Conservation (phyloP, 768 basidiomycete genomes). For the Leccinum obscurum region DNA sequence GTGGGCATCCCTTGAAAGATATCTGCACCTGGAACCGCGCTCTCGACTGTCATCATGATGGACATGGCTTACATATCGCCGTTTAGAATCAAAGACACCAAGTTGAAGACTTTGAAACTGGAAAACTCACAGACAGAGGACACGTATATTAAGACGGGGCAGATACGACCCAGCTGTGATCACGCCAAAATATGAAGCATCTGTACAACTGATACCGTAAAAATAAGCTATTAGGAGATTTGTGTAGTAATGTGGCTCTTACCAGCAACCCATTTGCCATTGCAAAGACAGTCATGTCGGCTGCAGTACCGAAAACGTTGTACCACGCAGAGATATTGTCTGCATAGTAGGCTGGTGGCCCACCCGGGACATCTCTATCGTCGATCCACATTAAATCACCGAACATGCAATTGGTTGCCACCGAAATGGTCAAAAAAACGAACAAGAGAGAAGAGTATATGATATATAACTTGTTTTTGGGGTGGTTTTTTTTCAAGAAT, state of each 20-base stretch:
- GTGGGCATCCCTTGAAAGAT: neutral
- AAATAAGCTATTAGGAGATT: neutral
- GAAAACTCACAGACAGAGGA: neutral
- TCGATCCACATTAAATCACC: slow-evolving; percentile 1
- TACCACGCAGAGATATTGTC: neutral
- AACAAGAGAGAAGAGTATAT: neutral
- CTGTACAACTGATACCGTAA: neutral
- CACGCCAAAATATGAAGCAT: neutral
- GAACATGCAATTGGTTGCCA: neutral
- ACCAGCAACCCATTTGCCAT: neutral
- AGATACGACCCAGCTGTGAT: neutral
- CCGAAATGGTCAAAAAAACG: neutral
- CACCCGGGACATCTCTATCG: neutral
- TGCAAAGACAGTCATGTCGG: neutral
- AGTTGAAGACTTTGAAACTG: no score
- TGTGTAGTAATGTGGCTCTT: neutral
- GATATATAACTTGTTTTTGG: neutral
- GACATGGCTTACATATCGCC: neutral
- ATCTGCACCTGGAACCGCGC: neutral
- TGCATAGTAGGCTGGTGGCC: neutral
- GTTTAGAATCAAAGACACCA: neutral
- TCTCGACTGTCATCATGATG: neutral
- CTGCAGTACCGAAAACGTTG: neutral
- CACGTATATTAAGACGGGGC: neutral
- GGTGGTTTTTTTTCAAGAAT: neutral